Evolutionary conservation across 306 rosid genomes (phyloP).

Genomic region (Notholithocarpus densiflorus): DNA sequence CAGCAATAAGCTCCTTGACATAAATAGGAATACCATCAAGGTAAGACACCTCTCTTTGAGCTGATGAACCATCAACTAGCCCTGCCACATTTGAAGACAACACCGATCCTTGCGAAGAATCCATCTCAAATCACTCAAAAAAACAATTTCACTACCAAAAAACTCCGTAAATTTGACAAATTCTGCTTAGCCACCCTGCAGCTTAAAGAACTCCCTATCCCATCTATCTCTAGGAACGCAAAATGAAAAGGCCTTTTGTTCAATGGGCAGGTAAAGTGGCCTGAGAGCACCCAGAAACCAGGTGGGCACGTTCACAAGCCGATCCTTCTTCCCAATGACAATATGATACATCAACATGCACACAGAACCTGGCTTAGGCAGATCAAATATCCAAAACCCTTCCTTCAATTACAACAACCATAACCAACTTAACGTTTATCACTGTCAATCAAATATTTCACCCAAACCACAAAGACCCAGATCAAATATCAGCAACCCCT

Average conservation of each 20-base stretch:
- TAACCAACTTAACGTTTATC: neutral
- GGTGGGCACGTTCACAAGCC: slow-evolving; percentile 65
- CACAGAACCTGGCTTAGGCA: slow-evolving; percentile 12
- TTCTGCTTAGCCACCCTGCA: slow-evolving; percentile 59
- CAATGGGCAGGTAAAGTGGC: slow-evolving; percentile 37
- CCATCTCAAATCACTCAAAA: slow-evolving; percentile 38
- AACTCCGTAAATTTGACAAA: neutral
- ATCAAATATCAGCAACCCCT: neutral
- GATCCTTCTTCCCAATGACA: slow-evolving; percentile 34
- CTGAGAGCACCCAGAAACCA: slow-evolving; percentile 51
- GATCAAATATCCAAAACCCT: slow-evolving; percentile 5
- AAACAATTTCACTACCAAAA: neutral
- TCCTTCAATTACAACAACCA: slow-evolving; percentile 10
- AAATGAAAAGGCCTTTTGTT: slow-evolving; percentile 23
- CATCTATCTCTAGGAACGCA: slow-evolving; percentile 53
- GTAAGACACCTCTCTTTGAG: slow-evolving; percentile 39
- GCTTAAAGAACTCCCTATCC: slow-evolving; percentile 66
- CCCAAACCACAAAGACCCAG: neutral
- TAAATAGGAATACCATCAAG: slow-evolving; percentile 68
- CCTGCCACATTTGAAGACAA: slow-evolving; percentile 61
- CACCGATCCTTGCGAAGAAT: slow-evolving; percentile 68
- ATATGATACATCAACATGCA: slow-evolving; percentile 65
- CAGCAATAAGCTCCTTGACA: slow-evolving; percentile 81
- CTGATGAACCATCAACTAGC: slow-evolving; percentile 71
- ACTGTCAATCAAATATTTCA: neutral